A percentile compares a stretch with the other conserved stretches of the same genome.
Conservation (phyloP, 2,329 filamentous ascomycete species). For the Gnomoniopsis smithogilvyi region DNA sequence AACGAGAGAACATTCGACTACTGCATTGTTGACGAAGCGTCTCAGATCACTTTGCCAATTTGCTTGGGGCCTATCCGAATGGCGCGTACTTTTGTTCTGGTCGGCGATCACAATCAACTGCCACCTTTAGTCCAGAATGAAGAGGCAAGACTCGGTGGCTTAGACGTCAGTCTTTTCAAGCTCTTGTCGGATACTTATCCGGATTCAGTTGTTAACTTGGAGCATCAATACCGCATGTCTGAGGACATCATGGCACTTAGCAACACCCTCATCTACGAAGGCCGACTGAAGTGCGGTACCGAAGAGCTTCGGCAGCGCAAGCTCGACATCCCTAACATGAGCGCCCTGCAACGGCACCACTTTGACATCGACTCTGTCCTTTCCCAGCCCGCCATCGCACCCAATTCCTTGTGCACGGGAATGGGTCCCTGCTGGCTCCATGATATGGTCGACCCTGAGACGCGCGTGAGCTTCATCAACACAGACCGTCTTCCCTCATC, state of each 20-base stretch:
- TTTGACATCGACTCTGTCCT: conserved; percentile 48
- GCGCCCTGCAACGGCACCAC: conserved; percentile 57
- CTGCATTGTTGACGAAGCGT: conserved; percentile 97
- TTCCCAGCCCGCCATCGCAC: conserved; percentile 27
- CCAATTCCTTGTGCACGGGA: conserved; percentile 53
- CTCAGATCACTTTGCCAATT: conserved; percentile 93
- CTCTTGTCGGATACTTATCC: conserved; percentile 87
- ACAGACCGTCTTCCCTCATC: conserved; percentile 71
- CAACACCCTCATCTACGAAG: conserved; percentile 91
- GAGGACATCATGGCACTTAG: conserved; percentile 94
- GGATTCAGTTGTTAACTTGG: conserved; percentile 81
- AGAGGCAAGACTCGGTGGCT: conserved; percentile 76
- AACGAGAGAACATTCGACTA: conserved; percentile 90
- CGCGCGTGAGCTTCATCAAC: conserved; percentile 83
- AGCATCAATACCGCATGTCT: conserved; percentile 98
- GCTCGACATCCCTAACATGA: conserved; percentile 65
- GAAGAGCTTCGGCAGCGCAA: conserved; percentile 67
- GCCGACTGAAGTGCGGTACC: conserved; percentile 84
- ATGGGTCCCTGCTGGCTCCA: conserved; percentile 69
- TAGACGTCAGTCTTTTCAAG: conserved; percentile 94
- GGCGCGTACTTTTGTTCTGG: conserved; percentile 88
- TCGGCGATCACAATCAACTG: conserved; percentile 94
- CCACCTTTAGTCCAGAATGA: conserved; percentile 93
- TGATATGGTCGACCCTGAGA: conserved; percentile 64
- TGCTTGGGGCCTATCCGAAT: conserved; percentile 92